Evolutionary conservation across 805 yeast genomes (phyloP).

Genomic region (Barnettozyma sucrosica): DNA sequence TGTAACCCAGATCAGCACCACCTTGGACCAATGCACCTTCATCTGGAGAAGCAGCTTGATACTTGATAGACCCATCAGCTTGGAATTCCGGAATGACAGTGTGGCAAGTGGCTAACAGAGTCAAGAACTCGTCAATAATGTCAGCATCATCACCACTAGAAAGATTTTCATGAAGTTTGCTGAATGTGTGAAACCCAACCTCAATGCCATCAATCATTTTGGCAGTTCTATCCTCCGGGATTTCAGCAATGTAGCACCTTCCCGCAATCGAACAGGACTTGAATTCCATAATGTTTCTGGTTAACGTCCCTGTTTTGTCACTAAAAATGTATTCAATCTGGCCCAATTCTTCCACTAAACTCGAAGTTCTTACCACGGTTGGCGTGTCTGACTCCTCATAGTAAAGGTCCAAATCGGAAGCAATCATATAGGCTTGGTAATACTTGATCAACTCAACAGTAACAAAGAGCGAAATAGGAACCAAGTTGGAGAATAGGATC

Average conservation of each 20-base stretch:
- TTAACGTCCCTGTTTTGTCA: conserved; percentile 95
- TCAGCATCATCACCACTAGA: conserved; percentile 40
- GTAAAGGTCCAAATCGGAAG: conserved; percentile 92
- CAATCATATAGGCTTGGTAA: conserved; percentile 90
- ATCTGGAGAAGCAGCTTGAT: conserved; percentile 99
- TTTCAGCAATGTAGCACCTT: conserved; percentile 74
- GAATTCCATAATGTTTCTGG: conserved; percentile 95
- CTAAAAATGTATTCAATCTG: conserved; percentile 95
- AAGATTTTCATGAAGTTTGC: conserved; percentile 47
- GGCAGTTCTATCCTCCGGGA: conserved; percentile 86
- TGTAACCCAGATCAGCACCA: conserved; percentile 83
- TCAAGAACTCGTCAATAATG: conserved; percentile 68
- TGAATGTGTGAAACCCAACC: conserved; percentile 70
- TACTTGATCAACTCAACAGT: conserved; percentile 94
- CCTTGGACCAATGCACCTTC: conserved; percentile 99
- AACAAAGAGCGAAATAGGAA: conserved; percentile 95
- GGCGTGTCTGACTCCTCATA: conserved; percentile 87
- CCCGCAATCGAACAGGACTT: conserved; percentile 93
- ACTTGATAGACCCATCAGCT: conserved; percentile 63
- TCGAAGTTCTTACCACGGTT: conserved; percentile 89
- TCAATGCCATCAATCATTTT: conserved; percentile 73
- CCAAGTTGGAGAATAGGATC: conserved; percentile 93
- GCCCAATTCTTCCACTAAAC: conserved; percentile 94
- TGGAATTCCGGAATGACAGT: conserved; percentile 92
- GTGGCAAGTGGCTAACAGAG: conserved; percentile 86